Evolutionary conservation across 2,329 filamentous ascomycete species (phyloP).

Genomic region (Alternaria arbusti): DNA sequence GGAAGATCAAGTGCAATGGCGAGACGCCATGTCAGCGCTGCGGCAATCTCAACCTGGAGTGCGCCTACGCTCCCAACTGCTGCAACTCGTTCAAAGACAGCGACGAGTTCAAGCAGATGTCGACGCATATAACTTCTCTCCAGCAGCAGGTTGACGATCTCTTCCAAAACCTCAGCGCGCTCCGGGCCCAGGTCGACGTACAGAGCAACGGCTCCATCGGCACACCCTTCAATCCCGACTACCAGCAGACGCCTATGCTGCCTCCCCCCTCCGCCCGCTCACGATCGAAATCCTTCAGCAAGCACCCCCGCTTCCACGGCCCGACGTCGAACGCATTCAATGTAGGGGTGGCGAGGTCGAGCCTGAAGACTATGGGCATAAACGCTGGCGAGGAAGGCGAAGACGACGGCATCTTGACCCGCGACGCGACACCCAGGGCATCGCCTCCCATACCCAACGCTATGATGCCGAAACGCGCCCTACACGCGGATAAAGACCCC

Average conservation of each 20-base stretch:
- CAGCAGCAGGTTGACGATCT: constrained; percentile 86
- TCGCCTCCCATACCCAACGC: constrained; percentile 48
- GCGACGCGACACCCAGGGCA: constrained; percentile 59
- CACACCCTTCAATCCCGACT: constrained; percentile 42
- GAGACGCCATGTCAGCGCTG: constrained; percentile 70
- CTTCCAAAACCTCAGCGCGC: constrained; percentile 71
- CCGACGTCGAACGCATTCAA: constrained; percentile 87
- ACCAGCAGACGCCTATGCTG: constrained; percentile 42
- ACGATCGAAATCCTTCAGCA: constrained; percentile 44
- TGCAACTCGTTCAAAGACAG: constrained; percentile 89
- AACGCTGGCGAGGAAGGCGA: constrained; percentile 66
- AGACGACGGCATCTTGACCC: constrained; percentile 64
- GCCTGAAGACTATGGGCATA: constrained; percentile 89
- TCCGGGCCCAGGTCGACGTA: constrained; percentile 61
- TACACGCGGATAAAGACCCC: constrained; percentile 69
- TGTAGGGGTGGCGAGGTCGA: constrained; percentile 84
- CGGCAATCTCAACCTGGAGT: constrained; percentile 68
- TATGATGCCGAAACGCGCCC: constrained; percentile 16
- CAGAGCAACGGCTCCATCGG: constrained; percentile 37
- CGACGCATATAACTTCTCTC: constrained; percentile 72
- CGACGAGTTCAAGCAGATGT: constrained; percentile 81
- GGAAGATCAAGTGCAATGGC: constrained; percentile 73
- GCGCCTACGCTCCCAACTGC: constrained; percentile 70
- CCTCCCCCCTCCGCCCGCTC: constrained; percentile 48
- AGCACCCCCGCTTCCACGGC: constrained; percentile 75